A percentile compares a stretch with the other conserved stretches of the same genome.
phyloP scores from a whole-genome alignment of 371 early-diverging fungal species.

The Nematocida sp. region DNA sequence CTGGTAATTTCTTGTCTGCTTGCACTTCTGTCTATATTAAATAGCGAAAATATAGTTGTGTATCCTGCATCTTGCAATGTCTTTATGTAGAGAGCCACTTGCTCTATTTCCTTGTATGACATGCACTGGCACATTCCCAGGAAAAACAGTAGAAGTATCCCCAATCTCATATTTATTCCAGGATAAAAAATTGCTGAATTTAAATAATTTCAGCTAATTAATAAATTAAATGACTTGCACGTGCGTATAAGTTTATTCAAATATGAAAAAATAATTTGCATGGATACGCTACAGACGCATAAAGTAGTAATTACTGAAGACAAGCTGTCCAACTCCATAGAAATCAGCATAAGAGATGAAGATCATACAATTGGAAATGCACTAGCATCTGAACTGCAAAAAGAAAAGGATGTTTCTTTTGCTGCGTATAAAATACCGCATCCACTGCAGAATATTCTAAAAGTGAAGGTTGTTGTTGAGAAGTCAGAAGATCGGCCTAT shows the following conservation, averaged over 20 bases:
- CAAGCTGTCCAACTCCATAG: slow-evolving; percentile 85
- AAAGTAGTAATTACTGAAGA: slow-evolving; percentile 72
- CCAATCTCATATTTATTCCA: slow-evolving; percentile 13
- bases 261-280: slow-evolving; percentile 15
- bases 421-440: slow-evolving; percentile 94
- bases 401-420: slow-evolving; percentile 72
- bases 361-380: slow-evolving; percentile 92
- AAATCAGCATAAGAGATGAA: slow-evolving; percentile 83
- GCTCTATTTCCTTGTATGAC: slow-evolving; percentile 23
- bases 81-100: slow-evolving; percentile 38
- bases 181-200: slow-evolving; percentile 19
- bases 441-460: slow-evolving; percentile 77
- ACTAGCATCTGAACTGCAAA: slow-evolving; percentile 69
- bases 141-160: not conserved
- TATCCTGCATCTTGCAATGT: slow-evolving; percentile 7
- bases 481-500: slow-evolving; percentile 18
- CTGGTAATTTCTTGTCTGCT: not conserved
- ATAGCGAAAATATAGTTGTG: slow-evolving; percentile 29
- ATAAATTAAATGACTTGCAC: not conserved
- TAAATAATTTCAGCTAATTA: slow-evolving; percentile 5
- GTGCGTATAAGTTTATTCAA: slow-evolving; percentile 4
- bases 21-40: slow-evolving; percentile 1
- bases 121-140: not conserved
- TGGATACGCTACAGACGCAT: slow-evolving; percentile 35
- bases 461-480: slow-evolving; percentile 47